Evolutionary conservation across 108 stramenopile species (phyloP), one percentile per base, ranked within the genome.

Genomic region (Tribonema minus): DNA sequence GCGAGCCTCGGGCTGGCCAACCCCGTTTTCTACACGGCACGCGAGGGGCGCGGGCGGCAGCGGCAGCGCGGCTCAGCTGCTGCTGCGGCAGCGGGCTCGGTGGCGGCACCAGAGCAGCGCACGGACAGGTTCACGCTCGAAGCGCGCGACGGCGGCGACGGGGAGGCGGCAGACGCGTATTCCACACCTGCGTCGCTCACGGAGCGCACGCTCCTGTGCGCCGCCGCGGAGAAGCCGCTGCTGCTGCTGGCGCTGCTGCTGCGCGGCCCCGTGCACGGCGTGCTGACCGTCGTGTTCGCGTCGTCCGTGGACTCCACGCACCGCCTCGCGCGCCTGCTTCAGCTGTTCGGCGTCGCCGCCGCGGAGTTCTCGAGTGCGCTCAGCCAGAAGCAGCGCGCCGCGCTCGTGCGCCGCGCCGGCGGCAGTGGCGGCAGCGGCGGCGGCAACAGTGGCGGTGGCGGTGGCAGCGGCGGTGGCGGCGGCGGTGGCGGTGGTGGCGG

Each of bases 251-350:
- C 93, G 3, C 81, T 94, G 23, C 68, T 95, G 58, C 84, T 92
- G 59, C 87, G 93, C 37, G 81, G 88, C 62, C 86, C 86, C 34
- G 85, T 83, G 2, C 63, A 23, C 34, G 0, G 33, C 2, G 33
- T 33, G 64, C 82, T 91, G 5, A 80, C 90, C 67, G 87, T 95
- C 54, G 92, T 97, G 1, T 95, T 97, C 72, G 92, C 96, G 39
- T 91, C 92, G n/a, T 95, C 94, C 70, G 74, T 97, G 31, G 93
- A 95, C 79, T 92, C 94, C 25, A 94, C 94, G 12, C 96, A 94
- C 86, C 87, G 94, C 33, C 86, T 95, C 31, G 85, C 91, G 3
- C 91, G 94, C 32, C 86, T 95, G 41, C 85, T 97, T 0, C 74
- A 76, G 31, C 74, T 76, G 30, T 76, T 76, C 25, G 74, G 74